phyloP scores from a whole-genome alignment of 2,329 filamentous ascomycete species.

The Zarea fungicola region DNA sequence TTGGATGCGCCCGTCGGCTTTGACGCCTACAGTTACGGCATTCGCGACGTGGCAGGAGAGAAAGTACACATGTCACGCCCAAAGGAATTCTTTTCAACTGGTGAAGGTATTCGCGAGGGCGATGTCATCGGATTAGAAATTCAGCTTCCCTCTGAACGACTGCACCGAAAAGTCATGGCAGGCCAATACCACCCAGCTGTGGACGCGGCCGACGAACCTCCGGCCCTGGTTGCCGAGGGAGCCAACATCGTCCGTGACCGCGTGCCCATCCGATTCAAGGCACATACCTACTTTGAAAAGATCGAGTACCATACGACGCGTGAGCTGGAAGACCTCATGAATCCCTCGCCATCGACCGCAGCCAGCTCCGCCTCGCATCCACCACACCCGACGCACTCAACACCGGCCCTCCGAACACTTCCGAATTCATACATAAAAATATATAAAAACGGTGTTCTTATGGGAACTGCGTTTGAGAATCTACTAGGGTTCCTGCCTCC shows the following conservation, averaged over 20 bases:
- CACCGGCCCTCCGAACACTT: constrained; percentile 74
- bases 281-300: constrained; percentile 89
- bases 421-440: constrained; percentile 82
- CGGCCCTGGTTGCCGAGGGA: constrained; percentile 49
- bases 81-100: constrained; percentile 78
- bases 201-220: constrained; percentile 59
- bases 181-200: constrained; percentile 84
- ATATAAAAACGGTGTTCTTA: constrained; percentile 84
- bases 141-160: constrained; percentile 73
- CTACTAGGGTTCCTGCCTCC: constrained; percentile 88
- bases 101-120: constrained; percentile 76
- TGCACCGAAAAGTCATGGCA: constrained; percentile 84
- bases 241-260: constrained; percentile 89
- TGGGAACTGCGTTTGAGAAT: constrained; percentile 84
- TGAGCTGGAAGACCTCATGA: constrained; percentile 80
- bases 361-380: constrained; percentile 46
- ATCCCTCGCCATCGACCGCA: constrained; percentile 51
- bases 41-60: constrained; percentile 84
- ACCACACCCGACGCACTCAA: constrained; percentile 67
- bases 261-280: constrained; percentile 90
- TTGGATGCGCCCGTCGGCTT: constrained; percentile 81
- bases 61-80: constrained; percentile 90
- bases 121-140: constrained; percentile 95
- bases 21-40: constrained; percentile 88
- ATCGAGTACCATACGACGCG: constrained; percentile 85